phyloP scores from a whole-genome alignment of 768 basidiomycete species.

The Amanita rubescens region DNA sequence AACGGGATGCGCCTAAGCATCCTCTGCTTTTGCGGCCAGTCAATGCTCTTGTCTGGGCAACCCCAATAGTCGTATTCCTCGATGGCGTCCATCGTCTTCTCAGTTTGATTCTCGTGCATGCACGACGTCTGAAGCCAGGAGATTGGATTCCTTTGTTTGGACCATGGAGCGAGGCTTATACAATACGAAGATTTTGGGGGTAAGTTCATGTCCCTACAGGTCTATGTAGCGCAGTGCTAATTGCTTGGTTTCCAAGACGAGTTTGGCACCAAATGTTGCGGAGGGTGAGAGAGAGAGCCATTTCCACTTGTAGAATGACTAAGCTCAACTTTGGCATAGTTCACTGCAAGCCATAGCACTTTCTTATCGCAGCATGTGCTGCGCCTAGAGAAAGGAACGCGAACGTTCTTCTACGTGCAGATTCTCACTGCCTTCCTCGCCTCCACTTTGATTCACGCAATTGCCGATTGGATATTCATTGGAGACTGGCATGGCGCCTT shows the following conservation, averaged over 20 bases:
- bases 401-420: conserved; percentile 21
- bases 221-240: not conserved
- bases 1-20: conserved; percentile 13
- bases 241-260: conserved; percentile 12
- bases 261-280: conserved; percentile 32
- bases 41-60: conserved; percentile 1
- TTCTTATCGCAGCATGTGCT: conserved; percentile 18
- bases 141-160: conserved; percentile 36
- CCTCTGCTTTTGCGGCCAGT: conserved; percentile 11
- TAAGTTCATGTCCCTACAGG: conserved; percentile 14
- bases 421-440: conserved; percentile 28
- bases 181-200: conserved; percentile 34
- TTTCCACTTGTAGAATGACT: not conserved
- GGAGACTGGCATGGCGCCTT: conserved; percentile 11
- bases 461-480: conserved; percentile 22
- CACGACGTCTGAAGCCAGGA: conserved; percentile 21
- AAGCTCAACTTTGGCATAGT: not conserved
- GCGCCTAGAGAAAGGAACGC: conserved; percentile 17
- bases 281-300: conserved; percentile 22
- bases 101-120: conserved; percentile 18
- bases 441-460: conserved; percentile 27
- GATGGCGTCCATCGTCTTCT: conserved; percentile 7
- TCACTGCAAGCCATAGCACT: conserved; percentile 16
- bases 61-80: conserved; percentile 9
- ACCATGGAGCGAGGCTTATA: conserved; percentile 24